Evolutionary conservation across 2,329 filamentous ascomycete genomes (phyloP).

Genomic region (Neonectria ditissima): DNA sequence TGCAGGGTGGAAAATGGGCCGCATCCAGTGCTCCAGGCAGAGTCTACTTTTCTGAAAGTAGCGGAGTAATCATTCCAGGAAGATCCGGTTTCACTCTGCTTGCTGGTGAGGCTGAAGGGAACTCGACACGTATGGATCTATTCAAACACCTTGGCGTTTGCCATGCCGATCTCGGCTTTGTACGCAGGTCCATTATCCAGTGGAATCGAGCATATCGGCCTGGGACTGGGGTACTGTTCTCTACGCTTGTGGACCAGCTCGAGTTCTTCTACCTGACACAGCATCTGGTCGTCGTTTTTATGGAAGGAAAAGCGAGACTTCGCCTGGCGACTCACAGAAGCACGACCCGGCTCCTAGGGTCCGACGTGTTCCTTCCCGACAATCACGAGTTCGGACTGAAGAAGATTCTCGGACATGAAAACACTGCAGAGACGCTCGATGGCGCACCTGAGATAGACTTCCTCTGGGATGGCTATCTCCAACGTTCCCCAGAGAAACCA

Average conservation of each 20-base stretch:
- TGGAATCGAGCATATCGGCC: neutral
- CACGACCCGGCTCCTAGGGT: neutral
- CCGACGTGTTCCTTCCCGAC: neutral
- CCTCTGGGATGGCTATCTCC: neutral
- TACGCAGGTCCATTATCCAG: constrained; percentile 1
- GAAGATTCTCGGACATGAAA: neutral
- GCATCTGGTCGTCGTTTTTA: neutral
- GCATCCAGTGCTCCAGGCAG: neutral
- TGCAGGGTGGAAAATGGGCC: neutral
- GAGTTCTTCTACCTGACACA: constrained; percentile 1
- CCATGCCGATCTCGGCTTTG: neutral
- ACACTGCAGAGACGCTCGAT: neutral
- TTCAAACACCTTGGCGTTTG: neutral
- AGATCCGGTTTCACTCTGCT: neutral
- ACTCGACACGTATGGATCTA: neutral
- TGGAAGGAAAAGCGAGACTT: neutral
- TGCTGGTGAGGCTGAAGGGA: neutral
- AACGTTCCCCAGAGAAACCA: neutral
- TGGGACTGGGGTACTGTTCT: neutral
- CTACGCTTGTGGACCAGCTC: neutral
- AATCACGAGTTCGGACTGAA: constrained; percentile 2
- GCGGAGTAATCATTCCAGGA: neutral
- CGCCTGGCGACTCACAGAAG: neutral
- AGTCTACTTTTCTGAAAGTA: constrained; percentile 3
- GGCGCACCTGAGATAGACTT: neutral